These are phyloP conservation scores for Lepidopterella palustris DNA, from an alignment of 495 filamentous ascomycete genomes.

Conservation along the genomic window DNA sequence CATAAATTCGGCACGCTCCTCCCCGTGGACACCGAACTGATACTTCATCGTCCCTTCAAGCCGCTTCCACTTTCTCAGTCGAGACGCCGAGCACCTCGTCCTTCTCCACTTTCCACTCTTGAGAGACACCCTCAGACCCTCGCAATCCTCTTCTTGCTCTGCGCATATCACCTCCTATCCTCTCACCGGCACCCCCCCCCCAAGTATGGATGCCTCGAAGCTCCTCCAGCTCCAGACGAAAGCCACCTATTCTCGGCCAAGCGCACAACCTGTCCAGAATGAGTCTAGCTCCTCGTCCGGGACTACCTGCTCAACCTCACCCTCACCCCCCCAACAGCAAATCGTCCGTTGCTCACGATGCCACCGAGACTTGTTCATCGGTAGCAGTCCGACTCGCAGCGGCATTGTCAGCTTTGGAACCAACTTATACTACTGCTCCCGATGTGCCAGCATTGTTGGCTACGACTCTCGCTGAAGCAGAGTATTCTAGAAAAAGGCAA, in stretches of 20 bases:
- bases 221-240: conserved; percentile 27
- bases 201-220: conserved; percentile 24
- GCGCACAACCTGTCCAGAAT: conserved; percentile 16
- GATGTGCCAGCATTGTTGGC: conserved; percentile 28
- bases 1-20: neutral
- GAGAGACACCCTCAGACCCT: conserved; percentile 13
- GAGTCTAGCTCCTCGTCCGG: neutral
- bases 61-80: conserved; percentile 3
- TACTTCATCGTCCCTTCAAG: conserved; percentile 14
- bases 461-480: conserved; percentile 14
- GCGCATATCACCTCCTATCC: neutral
- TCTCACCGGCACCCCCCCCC: neutral
- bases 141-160: conserved; percentile 21
- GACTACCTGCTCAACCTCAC: conserved; percentile 3
- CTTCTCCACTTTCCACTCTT: neutral
- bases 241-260: conserved; percentile 19
- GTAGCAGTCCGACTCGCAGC: conserved; percentile 22
- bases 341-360: conserved; percentile 27
- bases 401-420: conserved; percentile 25
- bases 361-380: conserved; percentile 24
- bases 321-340: neutral
- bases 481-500: too few species aligned
- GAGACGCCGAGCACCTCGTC: conserved; percentile 16
- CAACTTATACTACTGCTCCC: conserved; percentile 29
- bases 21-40: conserved; percentile 2